Base-by-base conservation (phyloP, 164 flowering plant species). In the Cinnamomum chago region DNA sequence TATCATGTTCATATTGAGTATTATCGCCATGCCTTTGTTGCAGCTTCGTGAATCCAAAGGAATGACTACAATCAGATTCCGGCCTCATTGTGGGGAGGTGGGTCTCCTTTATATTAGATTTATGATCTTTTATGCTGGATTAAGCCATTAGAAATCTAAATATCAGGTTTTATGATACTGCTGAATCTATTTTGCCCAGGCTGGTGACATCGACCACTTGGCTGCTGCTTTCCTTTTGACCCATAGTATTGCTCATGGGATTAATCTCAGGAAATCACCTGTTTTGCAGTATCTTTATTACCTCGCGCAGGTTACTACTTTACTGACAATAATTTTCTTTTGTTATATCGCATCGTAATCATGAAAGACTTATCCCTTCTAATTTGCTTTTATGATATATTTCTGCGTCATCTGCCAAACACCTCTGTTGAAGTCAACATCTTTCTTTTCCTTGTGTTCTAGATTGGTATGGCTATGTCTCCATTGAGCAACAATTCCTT, bases 401-500 rank as follows among this genome's bases (percentile, higher is more conserved):
- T 67, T 67, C 47, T 18, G 47, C 9, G 11, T 40, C 15, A 33
- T 67, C 28, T 28, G 69, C 47, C 28, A 12, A 30, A 30, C 27
- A 65, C 30, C 30, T 30, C n/a, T 67, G 3, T 30, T 28, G 20
- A 67, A 64, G 30, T 67, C 35, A 28, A 25, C 17, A 64, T 23
- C 67, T 67, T 33, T 25, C 11, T 28, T 67, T 27, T 30, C 10
- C 20, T n/a, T 40, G 10, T 40, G 20, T 68, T 27, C 40, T 86
- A 95, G 99, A 92, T 95, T 85, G 99, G 99, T 66, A 80, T 95
- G 83, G 96, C 97, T 9, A 92, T 95, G 99, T 92, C 99, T 79
- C 99, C 99, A 58, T 82, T 93, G 75, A 95, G 99, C 90, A 95
- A 95, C 87, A 95, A 95, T 75, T 95, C 99, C 67, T 80, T 93